A percentile compares a stretch with the other conserved stretches of the same genome.
These are phyloP conservation scores for Hypoxylon sp. DNA, from an alignment of 2,329 filamentous ascomycete genomes.

Conservation along the genomic window DNA sequence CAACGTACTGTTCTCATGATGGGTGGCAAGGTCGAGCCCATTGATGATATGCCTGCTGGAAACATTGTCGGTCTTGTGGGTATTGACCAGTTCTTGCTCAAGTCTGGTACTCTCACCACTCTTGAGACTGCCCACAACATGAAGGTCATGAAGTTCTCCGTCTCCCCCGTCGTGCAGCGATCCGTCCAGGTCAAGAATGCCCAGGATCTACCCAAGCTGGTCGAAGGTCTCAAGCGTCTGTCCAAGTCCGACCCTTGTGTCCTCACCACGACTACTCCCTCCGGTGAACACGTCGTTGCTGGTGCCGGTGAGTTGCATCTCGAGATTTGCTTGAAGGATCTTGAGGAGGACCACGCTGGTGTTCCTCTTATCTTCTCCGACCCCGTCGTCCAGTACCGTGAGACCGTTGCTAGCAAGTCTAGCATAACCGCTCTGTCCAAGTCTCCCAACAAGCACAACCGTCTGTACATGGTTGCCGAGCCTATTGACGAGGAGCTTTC, in stretches of 20 bases:
- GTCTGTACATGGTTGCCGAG: conserved; percentile 95
- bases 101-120: conserved; percentile 99
- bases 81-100: conserved; percentile 99
- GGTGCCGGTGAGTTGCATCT: conserved; percentile 99
- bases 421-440: conserved; percentile 98
- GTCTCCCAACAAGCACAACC: conserved; percentile 99
- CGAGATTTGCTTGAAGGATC: conserved; percentile 99
- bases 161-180: conserved; percentile 97
- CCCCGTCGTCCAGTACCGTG: conserved; percentile 98
- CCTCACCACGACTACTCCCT: conserved; percentile 87
- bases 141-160: conserved; percentile 99
- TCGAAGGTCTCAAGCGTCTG: conserved; percentile 99
- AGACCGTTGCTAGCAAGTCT: conserved; percentile 88
- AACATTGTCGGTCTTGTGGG: conserved; percentile 99
- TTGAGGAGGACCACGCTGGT: conserved; percentile 99
- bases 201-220: conserved; percentile 98
- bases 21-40: conserved; percentile 98
- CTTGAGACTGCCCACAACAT: conserved; percentile 98
- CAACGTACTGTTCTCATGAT: conserved; percentile 99
- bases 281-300: conserved; percentile 98
- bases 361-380: conserved; percentile 98
- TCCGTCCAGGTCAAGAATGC: conserved; percentile 99
- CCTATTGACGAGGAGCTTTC: conserved; percentile 94
- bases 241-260: conserved; percentile 99
- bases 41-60: conserved; percentile 98